Base-by-base conservation (phyloP, 108 stramenopile genomes). In the Hondaea fermentalgiana region DNA sequence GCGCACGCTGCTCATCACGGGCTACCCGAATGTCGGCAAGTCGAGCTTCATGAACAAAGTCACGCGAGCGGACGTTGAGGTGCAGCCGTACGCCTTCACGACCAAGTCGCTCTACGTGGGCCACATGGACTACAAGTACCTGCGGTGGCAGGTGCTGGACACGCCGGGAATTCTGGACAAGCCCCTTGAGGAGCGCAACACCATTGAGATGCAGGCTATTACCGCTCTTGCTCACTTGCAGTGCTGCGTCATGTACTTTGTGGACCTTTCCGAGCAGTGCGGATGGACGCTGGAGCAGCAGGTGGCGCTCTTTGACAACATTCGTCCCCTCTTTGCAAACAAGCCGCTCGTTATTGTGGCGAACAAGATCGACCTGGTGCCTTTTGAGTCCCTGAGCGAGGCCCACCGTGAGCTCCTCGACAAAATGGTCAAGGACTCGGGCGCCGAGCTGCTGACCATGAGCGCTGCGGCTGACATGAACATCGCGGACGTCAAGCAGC, bases 131-230 rank as follows among this genome's bases (percentile, higher is more conserved):
- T 97, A 99, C 94, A 94, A 96, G 72, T 99, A 97, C 90, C 90
- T 98, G 90, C 93, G 98, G 64, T 99, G 99, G 99, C 99, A 99
- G 94, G 99, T 98, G 58, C 97, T 99, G 91, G 99, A 99, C 92
- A 99, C 99, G 14, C 99, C 99, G 16, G 99, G 99, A 21, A 98
- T 99, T 72, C 91, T 99, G 88, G 99, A 99, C 91, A 96, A 98
- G 89, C 92, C 98, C 6, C 90, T 99, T 72, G 99, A 99, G 93
- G 96, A 98, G 90, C 92, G 98, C 35, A 99, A 99, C 91, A 98
- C 98, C 45, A 99, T 99, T 94, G 99, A 99, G 91, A 99, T 99
- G 99, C 99, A 99, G 92, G 97, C 99, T 69, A 97, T 99, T 60
- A 99, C 98, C 72, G 99, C 99, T 3, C 93, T 99, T 87, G 99